A percentile compares a stretch with the other conserved stretches of the same genome.
Evolutionary conservation across 192 early-diverging fungal genomes (phyloP).

Genomic region (Linnemannia elongata): DNA sequence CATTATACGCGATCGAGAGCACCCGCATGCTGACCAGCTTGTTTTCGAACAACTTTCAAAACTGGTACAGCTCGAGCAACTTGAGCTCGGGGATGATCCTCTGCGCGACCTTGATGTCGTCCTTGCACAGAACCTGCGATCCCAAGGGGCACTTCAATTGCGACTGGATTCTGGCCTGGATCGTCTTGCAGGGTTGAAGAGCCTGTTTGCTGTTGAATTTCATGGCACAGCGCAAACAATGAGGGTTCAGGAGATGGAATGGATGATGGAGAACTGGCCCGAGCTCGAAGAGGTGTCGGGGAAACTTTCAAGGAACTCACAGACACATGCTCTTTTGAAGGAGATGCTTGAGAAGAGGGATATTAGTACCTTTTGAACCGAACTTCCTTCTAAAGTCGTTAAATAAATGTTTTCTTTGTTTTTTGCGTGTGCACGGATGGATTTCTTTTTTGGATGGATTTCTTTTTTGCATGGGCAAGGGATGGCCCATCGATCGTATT

Average conservation of each 20-base stretch:
- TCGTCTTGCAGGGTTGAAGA: not conserved
- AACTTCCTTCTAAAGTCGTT: no score
- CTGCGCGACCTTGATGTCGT: not conserved
- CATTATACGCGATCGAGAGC: not conserved
- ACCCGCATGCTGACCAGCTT: not conserved
- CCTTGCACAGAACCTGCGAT: not conserved
- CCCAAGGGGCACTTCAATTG: not conserved
- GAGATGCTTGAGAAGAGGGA: not conserved
- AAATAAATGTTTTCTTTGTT: no score
- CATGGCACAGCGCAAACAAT: not conserved
- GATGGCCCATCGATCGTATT: no score
- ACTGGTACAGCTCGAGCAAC: not conserved
- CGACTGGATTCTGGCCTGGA: not conserved
- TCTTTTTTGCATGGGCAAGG: no score
- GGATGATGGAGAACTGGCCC: slow-evolving; percentile 3
- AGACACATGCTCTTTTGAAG: not conserved
- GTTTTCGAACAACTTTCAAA: not conserved
- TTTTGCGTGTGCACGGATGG: no score
- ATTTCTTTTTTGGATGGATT: no score
- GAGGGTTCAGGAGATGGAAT: not conserved
- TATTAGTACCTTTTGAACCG: not conserved
- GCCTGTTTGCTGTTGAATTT: not conserved
- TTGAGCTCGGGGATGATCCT: not conserved
- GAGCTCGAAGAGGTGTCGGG: not conserved
- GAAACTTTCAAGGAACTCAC: not conserved